Percentiles rank a stretch among this genome's conserved stretches.
These are phyloP conservation scores for Picocystis salinarum DNA, from an alignment of 139 green algal species.

Conservation along the genomic window DNA sequence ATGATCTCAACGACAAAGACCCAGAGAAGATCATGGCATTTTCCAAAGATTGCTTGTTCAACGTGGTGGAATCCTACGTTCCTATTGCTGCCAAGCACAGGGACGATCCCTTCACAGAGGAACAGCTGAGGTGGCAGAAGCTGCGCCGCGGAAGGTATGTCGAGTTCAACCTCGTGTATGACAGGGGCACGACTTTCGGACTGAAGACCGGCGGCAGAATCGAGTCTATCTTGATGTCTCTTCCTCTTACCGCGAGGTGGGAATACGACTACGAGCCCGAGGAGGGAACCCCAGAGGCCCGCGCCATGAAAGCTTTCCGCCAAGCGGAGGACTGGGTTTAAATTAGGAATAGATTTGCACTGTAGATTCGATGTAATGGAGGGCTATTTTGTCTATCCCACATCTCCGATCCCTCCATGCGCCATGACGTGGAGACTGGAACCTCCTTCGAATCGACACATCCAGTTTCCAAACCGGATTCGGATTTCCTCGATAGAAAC, in stretches of 20 bases:
- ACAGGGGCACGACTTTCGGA: conserved; percentile 93
- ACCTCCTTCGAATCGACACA: no score
- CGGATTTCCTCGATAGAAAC: no score
- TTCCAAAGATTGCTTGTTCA: conserved; percentile 45
- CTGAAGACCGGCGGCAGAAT: conserved; percentile 94
- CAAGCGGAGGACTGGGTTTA: no score
- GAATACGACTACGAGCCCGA: conserved; percentile 68
- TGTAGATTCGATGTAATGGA: no score
- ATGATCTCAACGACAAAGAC: conserved; percentile 75
- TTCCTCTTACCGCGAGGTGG: conserved; percentile 53
- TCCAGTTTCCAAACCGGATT: no score
- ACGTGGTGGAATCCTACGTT: conserved; percentile 58
- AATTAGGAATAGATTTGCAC: no score
- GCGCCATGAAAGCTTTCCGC: conserved; percentile 66
- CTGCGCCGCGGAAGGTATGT: conserved; percentile 71
- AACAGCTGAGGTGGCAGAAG: conserved; percentile 93
- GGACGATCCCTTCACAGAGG: conserved; percentile 58
- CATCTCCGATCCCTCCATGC: no score
- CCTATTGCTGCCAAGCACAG: conserved; percentile 82
- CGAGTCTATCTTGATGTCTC: conserved; percentile 56
- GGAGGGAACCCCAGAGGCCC: conserved; percentile 46
- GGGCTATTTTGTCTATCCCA: no score
- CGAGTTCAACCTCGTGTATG: conserved; percentile 98
- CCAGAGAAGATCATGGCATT: conserved; percentile 36
- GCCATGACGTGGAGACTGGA: no score